Evolutionary conservation across 257 asterid genomes (phyloP), one percentile per base, ranked within the genome.

Genomic region (Ajuga chamaepitys): DNA sequence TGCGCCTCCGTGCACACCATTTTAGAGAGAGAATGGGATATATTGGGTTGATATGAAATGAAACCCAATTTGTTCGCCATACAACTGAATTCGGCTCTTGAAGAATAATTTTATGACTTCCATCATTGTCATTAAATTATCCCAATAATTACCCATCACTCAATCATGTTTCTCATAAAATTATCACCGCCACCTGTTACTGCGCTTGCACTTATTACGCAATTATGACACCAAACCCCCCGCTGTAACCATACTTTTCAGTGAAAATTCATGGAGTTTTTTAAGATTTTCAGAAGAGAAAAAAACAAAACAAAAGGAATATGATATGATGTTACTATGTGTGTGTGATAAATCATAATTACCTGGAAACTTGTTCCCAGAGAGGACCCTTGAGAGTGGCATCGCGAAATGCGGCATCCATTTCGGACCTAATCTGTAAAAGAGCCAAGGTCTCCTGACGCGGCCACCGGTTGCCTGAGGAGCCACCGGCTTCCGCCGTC

Each of bases 301-400:
- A 1, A 41, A 4, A 10, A 5, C 25, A 47, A 14, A 18, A 47
- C 9, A 11, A n/a, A 25, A 13, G 28, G 9, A 12, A 14, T n/a
- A 6, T 13, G 7, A 28, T 30, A 30, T 28, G 3, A 10, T n/a
- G n/a, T n/a, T n/a, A n/a, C n/a, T n/a, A n/a, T n/a, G n/a, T n/a
- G n/a, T 24, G 37, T 10, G 21, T 9, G 11, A 32, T 30, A n/a
- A n/a, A n/a, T n/a, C n/a, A n/a, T 47, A 47, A 25, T 59, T 28
- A 78, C 83, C 83, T 74, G 67, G 80, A 78, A 78, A 78, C 73
- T 54, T 66, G 76, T 7, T 78, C 83, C 83, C 83, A 78, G 0
- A 78, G 75, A 18, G 83, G 83, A 5, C 53, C 80, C 46, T 78
- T 78, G 50, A 72, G 80, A 14, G 78, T 70, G 64, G 83, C 76